Evolutionary conservation across 352 stramenopile species (phyloP).

Genomic region (Pythium brassicae): DNA sequence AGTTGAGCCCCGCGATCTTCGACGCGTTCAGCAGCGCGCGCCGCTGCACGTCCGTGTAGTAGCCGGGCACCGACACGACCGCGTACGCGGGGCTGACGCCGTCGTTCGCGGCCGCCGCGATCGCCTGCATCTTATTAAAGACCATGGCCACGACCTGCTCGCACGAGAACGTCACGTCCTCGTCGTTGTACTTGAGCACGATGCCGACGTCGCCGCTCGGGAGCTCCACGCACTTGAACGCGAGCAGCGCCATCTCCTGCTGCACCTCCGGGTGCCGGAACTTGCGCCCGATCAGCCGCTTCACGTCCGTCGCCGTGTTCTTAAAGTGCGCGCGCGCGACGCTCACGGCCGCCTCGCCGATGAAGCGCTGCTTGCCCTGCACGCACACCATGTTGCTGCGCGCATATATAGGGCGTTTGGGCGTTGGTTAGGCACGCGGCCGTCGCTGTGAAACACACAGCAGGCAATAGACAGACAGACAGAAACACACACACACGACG

Average conservation of each 20-base stretch:
- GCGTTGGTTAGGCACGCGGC: not conserved
- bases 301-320: conserved; percentile 97
- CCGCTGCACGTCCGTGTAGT: conserved; percentile 97
- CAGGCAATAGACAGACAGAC: not conserved
- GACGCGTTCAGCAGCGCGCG: conserved; percentile 91
- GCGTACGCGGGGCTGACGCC: conserved; percentile 85
- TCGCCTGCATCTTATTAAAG: conserved; percentile 95
- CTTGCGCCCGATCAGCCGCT: conserved; percentile 96
- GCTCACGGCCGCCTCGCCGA: conserved; percentile 89
- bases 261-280: conserved; percentile 96
- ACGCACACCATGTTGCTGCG: conserved; percentile 81
- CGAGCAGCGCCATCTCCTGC: conserved; percentile 90
- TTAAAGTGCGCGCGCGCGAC: conserved; percentile 95
- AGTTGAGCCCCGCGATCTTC: conserved; percentile 95
- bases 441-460: too few relatives aligned
- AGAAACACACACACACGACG: conserved; percentile 11
- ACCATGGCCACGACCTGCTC: conserved; percentile 98
- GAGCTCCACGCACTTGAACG: conserved; percentile 90
- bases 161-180: conserved; percentile 88
- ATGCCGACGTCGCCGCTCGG: conserved; percentile 87
- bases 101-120: conserved; percentile 92
- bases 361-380: conserved; percentile 91
- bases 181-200: conserved; percentile 92
- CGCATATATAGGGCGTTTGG: not conserved
- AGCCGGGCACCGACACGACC: conserved; percentile 95